Evolutionary conservation across 495 filamentous ascomycete species (phyloP).

Genomic region (Talaromyces trachyspermus): DNA sequence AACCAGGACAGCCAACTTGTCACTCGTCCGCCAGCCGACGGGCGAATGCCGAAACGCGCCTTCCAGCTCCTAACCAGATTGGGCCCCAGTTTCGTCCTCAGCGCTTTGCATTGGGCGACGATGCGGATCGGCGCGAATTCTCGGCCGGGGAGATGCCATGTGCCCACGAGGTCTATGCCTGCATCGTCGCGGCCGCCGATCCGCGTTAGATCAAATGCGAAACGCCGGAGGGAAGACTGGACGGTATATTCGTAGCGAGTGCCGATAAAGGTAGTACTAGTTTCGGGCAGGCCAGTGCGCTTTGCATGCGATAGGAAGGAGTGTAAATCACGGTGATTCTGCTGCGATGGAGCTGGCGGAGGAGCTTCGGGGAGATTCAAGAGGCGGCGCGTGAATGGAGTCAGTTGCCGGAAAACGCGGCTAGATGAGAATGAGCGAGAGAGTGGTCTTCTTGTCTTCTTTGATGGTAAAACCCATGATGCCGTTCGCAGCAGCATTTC

Average conservation of each 20-base stretch:
- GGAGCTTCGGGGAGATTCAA: conserved; percentile 30
- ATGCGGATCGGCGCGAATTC: conserved; percentile 45
- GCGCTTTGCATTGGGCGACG: conserved; percentile 76
- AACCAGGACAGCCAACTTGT: conserved; percentile 58
- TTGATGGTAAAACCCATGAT: background rate
- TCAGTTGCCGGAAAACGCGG: conserved; percentile 14
- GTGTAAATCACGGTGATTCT: conserved; percentile 56
- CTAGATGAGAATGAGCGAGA: conserved; percentile 15
- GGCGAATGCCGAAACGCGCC: conserved; percentile 69
- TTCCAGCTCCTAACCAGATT: conserved; percentile 76
- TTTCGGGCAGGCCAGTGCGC: conserved; percentile 30
- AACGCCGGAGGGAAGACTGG: conserved; percentile 47
- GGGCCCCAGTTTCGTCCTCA: conserved; percentile 49
- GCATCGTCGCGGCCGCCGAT: conserved; percentile 67
- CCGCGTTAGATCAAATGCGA: conserved; percentile 61
- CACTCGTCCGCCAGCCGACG: conserved; percentile 52
- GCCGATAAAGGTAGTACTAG: conserved; percentile 37
- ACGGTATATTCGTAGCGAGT: conserved; percentile 70
- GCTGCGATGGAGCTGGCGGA: conserved; percentile 38
- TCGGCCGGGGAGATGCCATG: conserved; percentile 57
- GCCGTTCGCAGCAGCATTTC: conserved; percentile 1
- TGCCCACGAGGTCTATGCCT: conserved; percentile 80
- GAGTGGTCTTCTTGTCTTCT: too few species aligned
- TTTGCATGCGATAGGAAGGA: conserved; percentile 68
- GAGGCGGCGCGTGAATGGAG: conserved; percentile 33